Percentiles rank a stretch among this genome's conserved stretches.
Conservation (phyloP, 768 basidiomycete species). For the Trametes cubensis region DNA sequence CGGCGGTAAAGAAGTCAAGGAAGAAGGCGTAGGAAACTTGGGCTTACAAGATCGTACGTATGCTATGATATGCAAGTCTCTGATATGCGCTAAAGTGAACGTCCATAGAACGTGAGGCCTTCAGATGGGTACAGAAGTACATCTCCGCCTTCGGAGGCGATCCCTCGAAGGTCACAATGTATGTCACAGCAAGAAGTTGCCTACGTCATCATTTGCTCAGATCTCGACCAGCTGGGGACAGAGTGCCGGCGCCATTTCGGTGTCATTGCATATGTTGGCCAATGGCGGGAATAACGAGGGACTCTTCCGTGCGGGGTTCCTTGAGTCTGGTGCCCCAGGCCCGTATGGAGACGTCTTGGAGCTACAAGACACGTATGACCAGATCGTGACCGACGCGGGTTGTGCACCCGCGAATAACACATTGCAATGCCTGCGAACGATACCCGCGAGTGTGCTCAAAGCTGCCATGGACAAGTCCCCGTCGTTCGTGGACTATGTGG, state of each 20-base stretch:
- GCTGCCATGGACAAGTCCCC: conserved; percentile 17
- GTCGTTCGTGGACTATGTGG: conserved; percentile 13
- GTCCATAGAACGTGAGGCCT: conserved; percentile 39
- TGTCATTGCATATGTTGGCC: conserved; percentile 32
- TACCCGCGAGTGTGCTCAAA: conserved; percentile 13
- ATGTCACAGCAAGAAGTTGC: background rate
- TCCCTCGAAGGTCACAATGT: conserved; percentile 47
- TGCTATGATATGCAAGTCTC: conserved; percentile 34
- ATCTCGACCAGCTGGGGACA: conserved; percentile 41
- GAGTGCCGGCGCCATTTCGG: conserved; percentile 42
- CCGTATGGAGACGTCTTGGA: conserved; percentile 10
- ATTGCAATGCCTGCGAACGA: conserved; percentile 25
- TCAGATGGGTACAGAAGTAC: conserved; percentile 48
- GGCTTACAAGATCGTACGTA: conserved; percentile 45
- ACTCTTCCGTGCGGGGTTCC: conserved; percentile 40
- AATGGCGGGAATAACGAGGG: conserved; percentile 28
- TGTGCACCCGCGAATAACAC: conserved; percentile 19
- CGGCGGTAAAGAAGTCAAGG: conserved; percentile 28
- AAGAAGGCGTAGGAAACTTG: conserved; percentile 35
- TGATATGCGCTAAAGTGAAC: background rate
- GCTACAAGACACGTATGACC: conserved; percentile 14
- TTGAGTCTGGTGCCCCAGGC: conserved; percentile 25
- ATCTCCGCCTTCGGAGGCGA: conserved; percentile 48
- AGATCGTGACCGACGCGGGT: conserved; percentile 13
- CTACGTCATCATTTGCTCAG: background rate